These are phyloP conservation scores for Coemansia biformis DNA, from an alignment of 192 early-diverging fungal species.

Conservation along the genomic window DNA sequence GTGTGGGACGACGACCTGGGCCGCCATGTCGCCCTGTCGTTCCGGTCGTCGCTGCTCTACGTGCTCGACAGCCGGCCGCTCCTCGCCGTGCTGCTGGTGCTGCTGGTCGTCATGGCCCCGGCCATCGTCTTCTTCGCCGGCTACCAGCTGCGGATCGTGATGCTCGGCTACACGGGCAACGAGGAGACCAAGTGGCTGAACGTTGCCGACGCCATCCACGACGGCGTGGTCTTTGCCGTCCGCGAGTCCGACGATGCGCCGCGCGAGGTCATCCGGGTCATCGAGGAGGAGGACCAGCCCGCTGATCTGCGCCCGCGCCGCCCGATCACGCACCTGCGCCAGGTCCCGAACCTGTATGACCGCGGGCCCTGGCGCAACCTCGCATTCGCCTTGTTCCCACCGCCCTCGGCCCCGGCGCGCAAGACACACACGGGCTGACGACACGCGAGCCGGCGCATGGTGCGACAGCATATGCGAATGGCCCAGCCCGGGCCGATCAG, in stretches of 20 bases:
- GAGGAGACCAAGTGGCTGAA: constrained; percentile 49
- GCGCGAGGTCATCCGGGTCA: constrained; percentile 12
- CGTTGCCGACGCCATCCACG: constrained; percentile 32
- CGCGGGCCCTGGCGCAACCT: constrained; percentile 40
- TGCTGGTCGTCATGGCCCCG: constrained; percentile 34
- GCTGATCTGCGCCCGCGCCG: constrained; percentile 18
- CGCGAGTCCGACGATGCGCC: neutral
- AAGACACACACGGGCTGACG: too few relatives aligned
- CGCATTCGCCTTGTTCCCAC: constrained; percentile 18
- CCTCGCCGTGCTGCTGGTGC: constrained; percentile 26
- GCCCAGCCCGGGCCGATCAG: too few relatives aligned
- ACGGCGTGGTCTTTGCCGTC: constrained; percentile 40
- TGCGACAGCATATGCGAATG: too few relatives aligned
- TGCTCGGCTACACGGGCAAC: constrained; percentile 45
- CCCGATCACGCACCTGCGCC: constrained; percentile 20
- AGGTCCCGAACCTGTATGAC: constrained; percentile 43
- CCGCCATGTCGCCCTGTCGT: constrained; percentile 16
- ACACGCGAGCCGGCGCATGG: too few relatives aligned
- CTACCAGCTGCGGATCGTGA: constrained; percentile 43
- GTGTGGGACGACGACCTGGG: constrained; percentile 20
- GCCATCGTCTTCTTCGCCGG: constrained; percentile 30
- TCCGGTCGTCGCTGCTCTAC: constrained; percentile 31
- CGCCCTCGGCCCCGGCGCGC: neutral
- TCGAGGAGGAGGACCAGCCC: constrained; percentile 44
- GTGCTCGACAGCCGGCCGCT: constrained; percentile 26